Evolutionary conservation across 2,329 filamentous ascomycete species (phyloP), one percentile per base, ranked within the genome.

Genomic region (Colletotrichum sp.): DNA sequence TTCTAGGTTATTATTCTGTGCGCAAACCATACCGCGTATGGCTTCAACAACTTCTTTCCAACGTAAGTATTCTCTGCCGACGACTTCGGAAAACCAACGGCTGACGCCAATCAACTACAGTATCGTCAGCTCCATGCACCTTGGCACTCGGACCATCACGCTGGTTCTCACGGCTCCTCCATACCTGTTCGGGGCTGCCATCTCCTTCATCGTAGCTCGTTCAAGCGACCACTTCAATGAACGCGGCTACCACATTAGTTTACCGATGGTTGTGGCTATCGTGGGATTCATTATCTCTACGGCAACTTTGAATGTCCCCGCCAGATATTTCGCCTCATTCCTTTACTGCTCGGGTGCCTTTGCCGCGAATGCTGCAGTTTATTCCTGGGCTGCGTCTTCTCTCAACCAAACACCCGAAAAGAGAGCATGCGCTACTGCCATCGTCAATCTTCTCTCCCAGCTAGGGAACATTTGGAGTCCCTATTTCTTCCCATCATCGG

Each of bases 231-330:
- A 48, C 9, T 48, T 55, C 21, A 74, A 70, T 4, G 78, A 79
- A 12, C 75, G 78, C 21, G 78, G 77, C 12, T 78, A 68, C 32
- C 78, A 80, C 32, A 77, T 79, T 24, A 71, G 71, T 1, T 34
- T 30, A 7, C 77, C 77, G 6, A 71, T 77, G 59, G 68, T 36
- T 30, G 84, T 92, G 52, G 89, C 89, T 2, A 84, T 92, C 2
- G 83, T 83, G 0, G 88, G 90, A 1, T 93, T 92, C 81, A 90
- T 93, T 73, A 84, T 93, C n/a, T 90, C 89, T 7, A 91, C 90
- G 3, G 84, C 89, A 0, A 93, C 91, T 0, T 89, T 87, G 0
- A 82, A 84, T 14, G 87, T 86, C 2, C 91, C 85, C 0, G 89
- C 91, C 0, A 84, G 91, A 34, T 92, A 72, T 14, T 93, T 77